phyloP scores from a whole-genome alignment of 345 rosid species.

The Cochlearia excelsa region DNA sequence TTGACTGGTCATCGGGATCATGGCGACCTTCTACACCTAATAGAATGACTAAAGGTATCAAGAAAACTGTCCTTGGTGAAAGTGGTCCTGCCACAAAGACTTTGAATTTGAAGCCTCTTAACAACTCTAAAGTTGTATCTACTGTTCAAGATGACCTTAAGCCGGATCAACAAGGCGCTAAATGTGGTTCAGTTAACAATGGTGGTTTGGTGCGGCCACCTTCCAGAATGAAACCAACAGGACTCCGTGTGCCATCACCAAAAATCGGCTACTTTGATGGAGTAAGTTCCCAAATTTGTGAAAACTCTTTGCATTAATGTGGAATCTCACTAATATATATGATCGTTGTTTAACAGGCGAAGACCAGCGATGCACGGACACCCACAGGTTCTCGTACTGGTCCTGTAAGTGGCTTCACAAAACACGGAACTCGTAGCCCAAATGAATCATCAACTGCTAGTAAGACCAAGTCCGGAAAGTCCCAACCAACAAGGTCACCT shows the following conservation, averaged over 20 bases:
- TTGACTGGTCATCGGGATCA: conserved; percentile 74
- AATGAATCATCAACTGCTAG: conserved; percentile 33
- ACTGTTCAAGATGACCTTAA: conserved; percentile 38
- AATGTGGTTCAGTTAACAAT: conserved; percentile 38
- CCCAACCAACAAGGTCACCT: conserved; percentile 46
- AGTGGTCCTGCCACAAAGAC: conserved; percentile 31
- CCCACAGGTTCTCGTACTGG: conserved; percentile 45
- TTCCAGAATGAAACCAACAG: conserved; percentile 57
- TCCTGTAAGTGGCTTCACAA: conserved; percentile 39
- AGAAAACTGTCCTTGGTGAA: conserved; percentile 22
- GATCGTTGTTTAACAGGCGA: conserved; percentile 46
- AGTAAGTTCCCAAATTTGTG: conserved; percentile 51
- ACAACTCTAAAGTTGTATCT: conserved; percentile 33
- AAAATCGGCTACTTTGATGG: conserved; percentile 96
- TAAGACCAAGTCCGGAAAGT: conserved; percentile 45
- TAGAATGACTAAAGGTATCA: conserved; percentile 39
- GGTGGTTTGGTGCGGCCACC: conserved; percentile 37
- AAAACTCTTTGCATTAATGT: conserved; percentile 13
- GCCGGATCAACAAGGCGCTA: conserved; percentile 28
- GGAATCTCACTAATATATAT: conserved; percentile 14
- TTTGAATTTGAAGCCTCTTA: conserved; percentile 35
- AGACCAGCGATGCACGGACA: conserved; percentile 44
- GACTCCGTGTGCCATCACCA: conserved; percentile 93
- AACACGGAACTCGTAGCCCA: conserved; percentile 37
- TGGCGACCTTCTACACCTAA: conserved; percentile 51